Evolutionary conservation across 1,284 basidiomycete genomes (phyloP).

Genomic region (Ustilago nuda): DNA sequence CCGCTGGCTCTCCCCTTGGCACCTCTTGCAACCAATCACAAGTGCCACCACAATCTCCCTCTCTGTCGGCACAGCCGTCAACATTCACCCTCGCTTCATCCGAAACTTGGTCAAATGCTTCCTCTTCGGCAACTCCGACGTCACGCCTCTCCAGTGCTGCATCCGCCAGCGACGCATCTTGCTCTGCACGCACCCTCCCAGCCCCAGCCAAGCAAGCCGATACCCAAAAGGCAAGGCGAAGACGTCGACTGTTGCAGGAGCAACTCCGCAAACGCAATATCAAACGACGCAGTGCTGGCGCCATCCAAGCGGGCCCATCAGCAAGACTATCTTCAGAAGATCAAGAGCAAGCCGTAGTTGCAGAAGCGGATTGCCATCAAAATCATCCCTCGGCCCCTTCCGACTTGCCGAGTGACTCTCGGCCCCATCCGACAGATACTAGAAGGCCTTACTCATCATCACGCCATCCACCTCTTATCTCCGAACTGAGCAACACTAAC

Average conservation of each 20-base stretch:
- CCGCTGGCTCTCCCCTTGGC: constrained; percentile 1
- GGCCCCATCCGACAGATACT: not conserved
- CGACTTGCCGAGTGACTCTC: not conserved
- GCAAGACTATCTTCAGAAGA: constrained; percentile 11
- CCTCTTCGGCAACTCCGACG: constrained; percentile 11
- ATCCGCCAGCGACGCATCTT: constrained; percentile 1
- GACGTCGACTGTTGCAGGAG: constrained; percentile 38
- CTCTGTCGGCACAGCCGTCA: constrained; percentile 6
- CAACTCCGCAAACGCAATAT: constrained; percentile 40
- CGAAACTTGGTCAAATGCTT: not conserved
- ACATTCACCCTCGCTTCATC: not conserved
- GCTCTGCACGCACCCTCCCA: not conserved
- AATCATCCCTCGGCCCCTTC: not conserved
- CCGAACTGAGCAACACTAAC: not conserved
- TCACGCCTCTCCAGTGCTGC: constrained; percentile 7
- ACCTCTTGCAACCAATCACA: not conserved
- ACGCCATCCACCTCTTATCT: constrained; percentile 5
- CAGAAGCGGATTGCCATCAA: not conserved
- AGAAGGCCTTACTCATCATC: constrained; percentile 6
- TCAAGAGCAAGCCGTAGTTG: constrained; percentile 1
- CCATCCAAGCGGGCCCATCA: constrained; percentile 11
- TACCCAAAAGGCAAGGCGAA: constrained; percentile 22
- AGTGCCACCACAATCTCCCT: constrained; percentile 4
- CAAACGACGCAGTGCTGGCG: constrained; percentile 32
- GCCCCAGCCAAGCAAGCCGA: constrained; percentile 16